A percentile compares a stretch with the other conserved stretches of the same genome.
phyloP scores from a whole-genome alignment of 257 asterid genomes.

The Plantago ovata region DNA sequence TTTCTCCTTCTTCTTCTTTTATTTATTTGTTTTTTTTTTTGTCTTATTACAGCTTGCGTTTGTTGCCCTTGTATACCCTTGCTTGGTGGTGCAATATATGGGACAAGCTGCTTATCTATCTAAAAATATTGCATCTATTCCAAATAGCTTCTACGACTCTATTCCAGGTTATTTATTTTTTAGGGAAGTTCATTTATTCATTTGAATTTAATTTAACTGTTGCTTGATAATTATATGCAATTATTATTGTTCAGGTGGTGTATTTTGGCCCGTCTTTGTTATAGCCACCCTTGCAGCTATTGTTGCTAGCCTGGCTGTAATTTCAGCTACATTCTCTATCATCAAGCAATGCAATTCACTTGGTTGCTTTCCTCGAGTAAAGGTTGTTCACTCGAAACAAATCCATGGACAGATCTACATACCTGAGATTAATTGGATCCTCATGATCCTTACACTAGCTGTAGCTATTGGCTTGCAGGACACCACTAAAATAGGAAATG shows the following conservation, averaged over 20 bases:
- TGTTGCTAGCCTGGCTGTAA: slow-evolving; percentile 74
- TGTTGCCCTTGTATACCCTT: slow-evolving; percentile 69
- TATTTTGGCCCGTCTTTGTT: slow-evolving; percentile 74
- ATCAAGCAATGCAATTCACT: slow-evolving; percentile 69
- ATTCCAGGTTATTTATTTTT: slow-evolving; percentile 84
- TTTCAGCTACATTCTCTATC: slow-evolving; percentile 71
- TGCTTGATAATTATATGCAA: slow-evolving; percentile 1
- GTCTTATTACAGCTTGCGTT: slow-evolving; percentile 58
- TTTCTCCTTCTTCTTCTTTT: background rate
- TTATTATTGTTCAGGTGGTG: slow-evolving; percentile 32
- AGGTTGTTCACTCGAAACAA: slow-evolving; percentile 67
- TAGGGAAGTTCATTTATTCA: background rate
- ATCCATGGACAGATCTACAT: slow-evolving; percentile 66
- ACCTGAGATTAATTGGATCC: slow-evolving; percentile 73
- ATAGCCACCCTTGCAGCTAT: slow-evolving; percentile 65
- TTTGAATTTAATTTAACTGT: background rate
- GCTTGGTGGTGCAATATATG: slow-evolving; percentile 87
- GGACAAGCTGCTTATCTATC: slow-evolving; percentile 98
- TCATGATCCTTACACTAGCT: slow-evolving; percentile 67
- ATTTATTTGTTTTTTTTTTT: slow-evolving; percentile 6
- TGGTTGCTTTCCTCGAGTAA: slow-evolving; percentile 78
- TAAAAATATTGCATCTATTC: slow-evolving; percentile 49
- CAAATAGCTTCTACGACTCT: slow-evolving; percentile 69
- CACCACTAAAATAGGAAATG: slow-evolving; percentile 58
- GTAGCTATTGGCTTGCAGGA: slow-evolving; percentile 61